Base-by-base conservation (phyloP, 495 filamentous ascomycete genomes). In the Hypoxylon fuscum region DNA sequence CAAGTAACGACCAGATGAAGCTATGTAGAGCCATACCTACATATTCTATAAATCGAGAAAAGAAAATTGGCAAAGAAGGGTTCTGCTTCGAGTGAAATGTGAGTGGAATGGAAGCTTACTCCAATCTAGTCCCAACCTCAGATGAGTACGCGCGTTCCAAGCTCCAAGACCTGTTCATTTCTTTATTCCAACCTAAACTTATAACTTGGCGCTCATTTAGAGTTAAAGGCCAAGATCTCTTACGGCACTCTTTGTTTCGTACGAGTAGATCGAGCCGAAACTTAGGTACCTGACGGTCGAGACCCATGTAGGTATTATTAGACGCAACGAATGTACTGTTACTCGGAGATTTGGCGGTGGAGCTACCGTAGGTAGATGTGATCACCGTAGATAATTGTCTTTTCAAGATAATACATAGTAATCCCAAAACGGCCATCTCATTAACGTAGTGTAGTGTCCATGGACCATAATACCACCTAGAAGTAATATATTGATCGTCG, bases 221-320 rank as follows among this genome's bases (percentile, higher is more conserved):
- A 59, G 50, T 65, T 55, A 65, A 64, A 59, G 40, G 55, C 40
- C 14, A 41, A 55, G 9, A 55, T 55, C 35, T 22, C 31, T 31
- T 41, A 22, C 35, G 48, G 34, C 14, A 12, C 8, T 38, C 48
- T 65, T 54, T 65, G 50, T 45, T 27, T 55, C 20, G 44, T 51
- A 46, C 49, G 50, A 50, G 44, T 32, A 23, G 34, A 52, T 59
- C 50, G n/a, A 51, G 40, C 31, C 18, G 22, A 55, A 46, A 58
- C 21, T n/a, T 34, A n/a, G n/a, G n/a, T n/a, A 37, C 25, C 32
- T 35, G n/a, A 49, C 27, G n/a, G 17, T 43, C 12, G 21, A 43
- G 23, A 25, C 25, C 25, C 18, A 27, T 5, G 42, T 45, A 27
- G 2, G 1, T 8, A 8, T 4, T 27, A 27, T 8, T 27, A 3